phyloP scores from a whole-genome alignment of 352 stramenopile species.

The Globisporangium cederbergense region DNA sequence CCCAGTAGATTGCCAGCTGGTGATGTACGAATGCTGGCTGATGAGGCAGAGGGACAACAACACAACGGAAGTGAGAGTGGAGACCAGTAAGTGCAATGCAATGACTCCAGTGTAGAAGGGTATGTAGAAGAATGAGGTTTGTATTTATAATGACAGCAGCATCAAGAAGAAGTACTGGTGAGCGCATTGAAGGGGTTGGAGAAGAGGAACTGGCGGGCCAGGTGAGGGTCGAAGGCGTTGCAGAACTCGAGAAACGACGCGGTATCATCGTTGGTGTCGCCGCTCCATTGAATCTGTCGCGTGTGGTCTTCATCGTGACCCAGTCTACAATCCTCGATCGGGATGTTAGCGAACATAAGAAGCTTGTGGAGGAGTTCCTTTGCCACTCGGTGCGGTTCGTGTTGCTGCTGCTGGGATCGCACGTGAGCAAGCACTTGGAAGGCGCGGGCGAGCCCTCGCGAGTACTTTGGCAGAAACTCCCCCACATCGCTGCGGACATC shows the following conservation, averaged over 20 bases:
- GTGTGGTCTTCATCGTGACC: neutral
- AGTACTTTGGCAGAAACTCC: slow-evolving; percentile 31
- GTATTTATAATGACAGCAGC: neutral
- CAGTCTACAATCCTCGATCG: neutral
- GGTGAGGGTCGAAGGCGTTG: slow-evolving; percentile 21
- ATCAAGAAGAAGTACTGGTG: neutral
- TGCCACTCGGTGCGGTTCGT: neutral
- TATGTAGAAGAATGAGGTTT: neutral
- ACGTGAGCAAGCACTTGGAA: slow-evolving; percentile 26
- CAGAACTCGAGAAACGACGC: slow-evolving; percentile 33
- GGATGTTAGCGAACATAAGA: slow-evolving; percentile 15
- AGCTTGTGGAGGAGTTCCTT: slow-evolving; percentile 17
- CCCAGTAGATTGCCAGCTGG: neutral
- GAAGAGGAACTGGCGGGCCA: slow-evolving; percentile 35
- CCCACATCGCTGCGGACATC: slow-evolving; percentile 30
- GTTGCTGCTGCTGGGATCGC: neutral
- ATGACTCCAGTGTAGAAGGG: slow-evolving; percentile 5
- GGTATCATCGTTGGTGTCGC: neutral
- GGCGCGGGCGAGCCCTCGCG: slow-evolving; percentile 36
- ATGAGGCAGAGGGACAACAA: neutral
- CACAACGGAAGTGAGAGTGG: neutral
- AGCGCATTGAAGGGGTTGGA: slow-evolving; percentile 39
- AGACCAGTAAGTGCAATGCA: neutral
- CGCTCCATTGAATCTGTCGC: neutral
- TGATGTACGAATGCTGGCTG: neutral